Percentiles rank a stretch among this genome's conserved stretches.
These are phyloP conservation scores for Talaromyces pinophilus DNA, from an alignment of 2,329 filamentous ascomycete species.

Conservation along the genomic window DNA sequence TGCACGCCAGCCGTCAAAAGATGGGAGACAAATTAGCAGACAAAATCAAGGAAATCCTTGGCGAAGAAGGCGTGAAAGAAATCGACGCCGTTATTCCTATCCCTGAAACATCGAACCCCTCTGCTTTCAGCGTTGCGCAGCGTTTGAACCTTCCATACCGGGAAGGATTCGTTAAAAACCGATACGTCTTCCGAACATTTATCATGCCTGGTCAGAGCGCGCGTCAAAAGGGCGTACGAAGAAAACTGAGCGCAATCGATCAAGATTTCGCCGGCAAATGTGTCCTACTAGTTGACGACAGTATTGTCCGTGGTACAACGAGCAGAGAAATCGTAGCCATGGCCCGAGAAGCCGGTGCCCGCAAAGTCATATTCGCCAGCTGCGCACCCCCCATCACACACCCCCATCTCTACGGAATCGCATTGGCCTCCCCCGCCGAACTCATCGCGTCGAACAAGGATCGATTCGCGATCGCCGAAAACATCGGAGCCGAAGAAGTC, in stretches of 20 bases:
- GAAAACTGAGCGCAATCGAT: slow-evolving; percentile 85
- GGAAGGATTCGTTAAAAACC: slow-evolving; percentile 85
- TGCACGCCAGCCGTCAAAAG: slow-evolving; percentile 78
- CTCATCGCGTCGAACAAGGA: slow-evolving; percentile 70
- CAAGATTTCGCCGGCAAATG: slow-evolving; percentile 80
- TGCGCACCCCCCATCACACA: slow-evolving; percentile 82
- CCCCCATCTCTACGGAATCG: slow-evolving; percentile 71
- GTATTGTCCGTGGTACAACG: slow-evolving; percentile 83
- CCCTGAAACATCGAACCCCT: slow-evolving; percentile 79
- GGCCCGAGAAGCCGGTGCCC: slow-evolving; percentile 80
- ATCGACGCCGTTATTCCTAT: slow-evolving; percentile 81
- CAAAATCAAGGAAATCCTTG: slow-evolving; percentile 67
- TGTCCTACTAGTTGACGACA: slow-evolving; percentile 85
- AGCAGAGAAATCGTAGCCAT: slow-evolving; percentile 77
- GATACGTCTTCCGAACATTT: slow-evolving; percentile 85
- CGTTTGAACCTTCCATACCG: slow-evolving; percentile 74
- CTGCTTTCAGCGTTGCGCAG: slow-evolving; percentile 74
- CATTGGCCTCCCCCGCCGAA: slow-evolving; percentile 63
- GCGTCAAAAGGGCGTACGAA: slow-evolving; percentile 80
- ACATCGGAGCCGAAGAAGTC: slow-evolving; percentile 73
- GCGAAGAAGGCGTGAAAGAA: slow-evolving; percentile 67
- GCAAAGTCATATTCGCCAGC: slow-evolving; percentile 77
- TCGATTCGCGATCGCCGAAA: slow-evolving; percentile 60
- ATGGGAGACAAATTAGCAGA: slow-evolving; percentile 83
- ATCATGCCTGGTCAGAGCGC: slow-evolving; percentile 81